Evolutionary conservation across 2,329 filamentous ascomycete species (phyloP).

Genomic region (Pseudonectria buxi): DNA sequence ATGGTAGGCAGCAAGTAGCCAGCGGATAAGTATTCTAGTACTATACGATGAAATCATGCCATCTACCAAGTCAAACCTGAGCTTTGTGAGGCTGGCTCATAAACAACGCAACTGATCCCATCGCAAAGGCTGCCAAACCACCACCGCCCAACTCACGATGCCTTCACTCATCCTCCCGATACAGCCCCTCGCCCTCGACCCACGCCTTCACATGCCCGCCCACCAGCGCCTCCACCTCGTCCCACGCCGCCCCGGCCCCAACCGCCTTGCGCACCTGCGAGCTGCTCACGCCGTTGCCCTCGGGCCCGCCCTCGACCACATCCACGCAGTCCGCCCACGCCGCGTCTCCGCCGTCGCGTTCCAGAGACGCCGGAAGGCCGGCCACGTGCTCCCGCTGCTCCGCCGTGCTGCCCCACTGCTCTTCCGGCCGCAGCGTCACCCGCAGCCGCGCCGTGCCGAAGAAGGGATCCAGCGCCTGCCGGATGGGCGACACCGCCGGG

Average conservation of each 20-base stretch:
- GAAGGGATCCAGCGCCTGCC: constrained; percentile 53
- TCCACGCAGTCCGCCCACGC: constrained; percentile 57
- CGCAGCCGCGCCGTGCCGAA: constrained; percentile 55
- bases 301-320: constrained; percentile 44
- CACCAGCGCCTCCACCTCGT: constrained; percentile 46
- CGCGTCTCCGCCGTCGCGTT: constrained; percentile 44
- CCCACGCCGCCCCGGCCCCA: constrained; percentile 35
- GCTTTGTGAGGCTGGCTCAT: too few relatives aligned
- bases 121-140: too few relatives aligned
- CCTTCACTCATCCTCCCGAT: constrained; percentile 31
- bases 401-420: constrained; percentile 47
- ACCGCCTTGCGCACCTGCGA: constrained; percentile 58
- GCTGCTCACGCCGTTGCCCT: constrained; percentile 45
- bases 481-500: constrained; percentile 38
- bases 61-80: too few relatives aligned
- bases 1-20: too few relatives aligned
- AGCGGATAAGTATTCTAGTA: too few relatives aligned
- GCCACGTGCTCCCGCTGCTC: constrained; percentile 46
- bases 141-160: neutral
- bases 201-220: constrained; percentile 49
- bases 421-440: constrained; percentile 57
- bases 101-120: too few relatives aligned
- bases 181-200: constrained; percentile 51
- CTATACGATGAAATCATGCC: too few relatives aligned
- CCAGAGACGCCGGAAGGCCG: constrained; percentile 41